Evolutionary conservation across 768 basidiomycete species (phyloP), one percentile per base, ranked within the genome.

Genomic region (Russula olivacea): DNA sequence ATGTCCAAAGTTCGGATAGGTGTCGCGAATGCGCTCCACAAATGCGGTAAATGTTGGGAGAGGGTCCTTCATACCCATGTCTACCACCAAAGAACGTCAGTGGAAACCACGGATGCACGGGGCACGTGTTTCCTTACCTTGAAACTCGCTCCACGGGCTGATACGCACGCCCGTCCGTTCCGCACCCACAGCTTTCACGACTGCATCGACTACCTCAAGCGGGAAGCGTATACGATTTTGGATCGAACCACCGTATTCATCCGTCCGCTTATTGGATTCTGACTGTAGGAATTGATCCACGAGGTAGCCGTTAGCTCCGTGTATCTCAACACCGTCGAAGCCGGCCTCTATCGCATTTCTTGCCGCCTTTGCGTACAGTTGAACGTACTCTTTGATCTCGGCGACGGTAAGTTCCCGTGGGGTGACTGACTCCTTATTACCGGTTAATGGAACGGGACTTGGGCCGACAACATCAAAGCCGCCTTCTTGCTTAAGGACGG

Each of bases 191-290:
- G 77, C 74, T 2, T 69, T 61, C 23, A 64, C 58, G 36, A 79
- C 72, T 8, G 76, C 75, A 19, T 74, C 68, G 43, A 75, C 64
- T 48, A 77, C 74, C 62, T 76, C 74, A 19, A 77, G 70, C 2
- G 71, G 64, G 71, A 82, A 80, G 6, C 77, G 71, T 2, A 71
- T 65, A 11, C 81, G 71, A 70, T 79, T 79, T 68, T 78, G 76
- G 56, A 80, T 63, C 11, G 72, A 74, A 2, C 81, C 80, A 6
- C 81, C 80, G 70, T 78, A 83, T 58, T 73, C 71, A 70, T 80
- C 79, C 28, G 73, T 76, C 25, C 78, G 74, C 48, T 75, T 66
- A 69, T 80, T 79, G 30, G 69, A 61, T 19, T 63, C 63, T 34
- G 66, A 49, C 62, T 77, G 73, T 14, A 74, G 50, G 70, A 78